These are phyloP conservation scores for Trichosporon coremiiforme DNA, from an alignment of 1,284 basidiomycete species.

Conservation along the genomic window DNA sequence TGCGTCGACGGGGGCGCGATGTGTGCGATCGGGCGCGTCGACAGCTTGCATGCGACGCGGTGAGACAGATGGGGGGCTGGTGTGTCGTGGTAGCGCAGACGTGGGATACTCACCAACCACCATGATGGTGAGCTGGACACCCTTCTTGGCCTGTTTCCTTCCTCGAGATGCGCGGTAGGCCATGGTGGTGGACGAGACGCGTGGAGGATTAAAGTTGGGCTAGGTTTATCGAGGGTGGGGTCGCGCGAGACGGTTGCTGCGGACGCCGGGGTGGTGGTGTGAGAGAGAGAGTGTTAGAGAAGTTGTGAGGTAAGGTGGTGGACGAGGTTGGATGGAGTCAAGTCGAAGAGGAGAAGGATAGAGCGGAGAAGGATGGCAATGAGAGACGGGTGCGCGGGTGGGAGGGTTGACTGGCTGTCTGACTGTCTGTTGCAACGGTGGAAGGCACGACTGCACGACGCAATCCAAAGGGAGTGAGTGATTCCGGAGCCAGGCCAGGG, in stretches of 20 bases:
- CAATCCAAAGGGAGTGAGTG: conserved; percentile 19
- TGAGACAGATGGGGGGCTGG: not conserved
- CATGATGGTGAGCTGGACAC: conserved; percentile 93
- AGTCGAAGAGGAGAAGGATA: conserved; percentile 4
- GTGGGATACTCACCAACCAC: conserved; percentile 70
- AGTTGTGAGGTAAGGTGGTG: not conserved
- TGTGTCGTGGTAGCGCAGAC: not conserved
- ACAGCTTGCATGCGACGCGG: not conserved
- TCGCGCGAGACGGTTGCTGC: conserved; percentile 7
- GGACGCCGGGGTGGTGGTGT: not conserved
- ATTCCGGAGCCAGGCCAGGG: conserved; percentile 19
- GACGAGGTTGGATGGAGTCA: conserved; percentile 1
- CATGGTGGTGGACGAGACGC: conserved; percentile 36
- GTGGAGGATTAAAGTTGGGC: conserved; percentile 16
- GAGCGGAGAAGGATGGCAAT: not conserved
- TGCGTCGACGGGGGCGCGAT: conserved; percentile 3
- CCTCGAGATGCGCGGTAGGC: conserved; percentile 74
- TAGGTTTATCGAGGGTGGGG: not conserved
- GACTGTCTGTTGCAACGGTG: conserved; percentile 9
- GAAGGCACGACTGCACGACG: conserved; percentile 12
- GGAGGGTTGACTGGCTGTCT: not conserved
- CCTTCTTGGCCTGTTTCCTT: conserved; percentile 91
- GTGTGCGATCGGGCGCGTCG: not conserved
- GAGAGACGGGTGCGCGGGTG: not conserved
- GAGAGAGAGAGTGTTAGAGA: not conserved